Base-by-base conservation (phyloP, 1,284 basidiomycete genomes). In the Cutaneotrichosporon curvatum region DNA sequence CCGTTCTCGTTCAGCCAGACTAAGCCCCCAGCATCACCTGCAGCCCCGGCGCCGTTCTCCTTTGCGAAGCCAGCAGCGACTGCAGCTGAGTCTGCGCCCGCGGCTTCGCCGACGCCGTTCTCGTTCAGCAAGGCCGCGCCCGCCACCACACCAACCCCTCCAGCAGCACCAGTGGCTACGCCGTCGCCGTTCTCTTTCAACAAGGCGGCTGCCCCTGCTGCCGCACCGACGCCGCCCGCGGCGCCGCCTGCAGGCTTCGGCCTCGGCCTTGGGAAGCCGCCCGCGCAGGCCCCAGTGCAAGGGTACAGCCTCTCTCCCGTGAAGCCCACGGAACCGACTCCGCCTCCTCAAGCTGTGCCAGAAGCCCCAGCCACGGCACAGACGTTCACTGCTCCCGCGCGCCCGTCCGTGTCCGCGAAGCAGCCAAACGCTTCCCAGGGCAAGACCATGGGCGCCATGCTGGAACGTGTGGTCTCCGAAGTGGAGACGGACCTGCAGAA, bases 381-480 rank as follows among this genome's bases (percentile, higher is more conserved):
- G 42, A 48, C 30, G 19, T 45, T 38, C 56, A 56, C 20, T 12
- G 30, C 19, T 50, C 71, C 47, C 31, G 39, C 37, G 57, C 70
- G 57, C 57, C 52, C 38, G 56, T 58, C 18, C 50, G 69, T 48
- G 53, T 60, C 31, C 54, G 57, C 33, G 55, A 62, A 39, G 62
- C 1, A 22, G 6, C 9, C 16, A 16, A 11, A 32, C 7, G 66
- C 60, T 28, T 63, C 40, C 58, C 47, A 33, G 48, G 55, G 45
- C 31, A 53, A 51, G 43, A 50, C 57, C 3, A 61, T 69, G 57
- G 51, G 50, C 1, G 57, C 54, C 1, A 47, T 60, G 11, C 37
- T 65, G 2, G 62, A 73, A 47, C 58, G 68, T 4, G 56, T 71
- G 28, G 58, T 76, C 19, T 59, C 62, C 10, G 61, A 68, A 16